These are phyloP conservation scores for Trypanosoma scelopori DNA, from an alignment of 208 protist genomes.

Conservation along the genomic window DNA sequence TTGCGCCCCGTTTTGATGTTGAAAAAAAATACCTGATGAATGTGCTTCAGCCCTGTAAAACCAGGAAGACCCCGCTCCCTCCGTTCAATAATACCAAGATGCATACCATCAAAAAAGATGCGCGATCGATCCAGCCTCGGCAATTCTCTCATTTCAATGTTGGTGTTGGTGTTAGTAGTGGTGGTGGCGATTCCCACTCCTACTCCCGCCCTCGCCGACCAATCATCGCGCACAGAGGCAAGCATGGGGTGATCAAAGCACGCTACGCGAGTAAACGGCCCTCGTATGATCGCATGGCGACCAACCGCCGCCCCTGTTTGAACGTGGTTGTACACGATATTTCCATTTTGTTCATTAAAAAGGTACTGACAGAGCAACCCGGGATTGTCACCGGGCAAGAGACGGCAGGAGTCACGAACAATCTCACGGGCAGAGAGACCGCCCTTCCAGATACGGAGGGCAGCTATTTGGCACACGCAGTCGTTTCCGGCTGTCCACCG, in stretches of 20 bases:
- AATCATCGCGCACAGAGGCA: conserved; percentile 22
- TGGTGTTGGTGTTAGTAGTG: neutral
- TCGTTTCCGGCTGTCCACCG: conserved; percentile 77
- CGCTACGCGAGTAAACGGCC: conserved; percentile 41
- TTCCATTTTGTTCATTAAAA: conserved; percentile 85
- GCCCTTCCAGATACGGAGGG: conserved; percentile 78
- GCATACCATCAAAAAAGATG: conserved; percentile 23
- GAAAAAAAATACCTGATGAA: conserved; percentile 26
- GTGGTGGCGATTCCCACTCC: neutral
- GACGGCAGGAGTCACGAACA: conserved; percentile 65
- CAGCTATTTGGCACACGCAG: conserved; percentile 77
- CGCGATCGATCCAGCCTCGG: conserved; percentile 17
- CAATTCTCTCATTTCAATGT: neutral
- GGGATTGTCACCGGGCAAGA: conserved; percentile 67
- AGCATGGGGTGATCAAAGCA: conserved; percentile 53
- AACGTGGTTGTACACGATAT: conserved; percentile 82
- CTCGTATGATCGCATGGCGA: conserved; percentile 58
- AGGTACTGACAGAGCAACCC: conserved; percentile 74
- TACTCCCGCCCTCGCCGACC: neutral
- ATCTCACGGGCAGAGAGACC: conserved; percentile 64
- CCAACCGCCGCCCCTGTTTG: conserved; percentile 26
- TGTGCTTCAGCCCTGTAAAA: conserved; percentile 20
- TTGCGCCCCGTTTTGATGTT: conserved; percentile 20
- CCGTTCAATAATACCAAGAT: conserved; percentile 25
- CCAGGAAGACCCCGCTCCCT: conserved; percentile 9